phyloP scores from a whole-genome alignment of 345 rosid species.

The thale cress (Arabidopsis thaliana) region DNA sequence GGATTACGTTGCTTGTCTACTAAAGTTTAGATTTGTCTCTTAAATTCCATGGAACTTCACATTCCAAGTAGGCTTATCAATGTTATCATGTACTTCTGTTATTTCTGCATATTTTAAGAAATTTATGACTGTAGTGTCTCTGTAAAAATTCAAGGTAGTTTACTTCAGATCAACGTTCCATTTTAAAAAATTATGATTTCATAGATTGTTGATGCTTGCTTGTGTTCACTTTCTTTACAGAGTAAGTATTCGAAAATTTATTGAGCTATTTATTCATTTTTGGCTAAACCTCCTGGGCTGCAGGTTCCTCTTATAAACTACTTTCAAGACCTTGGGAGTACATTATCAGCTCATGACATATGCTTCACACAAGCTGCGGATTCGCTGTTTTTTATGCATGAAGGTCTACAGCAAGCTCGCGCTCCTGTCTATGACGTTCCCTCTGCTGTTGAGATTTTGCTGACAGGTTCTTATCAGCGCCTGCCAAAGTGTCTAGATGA shows the following conservation, averaged over 20 bases:
- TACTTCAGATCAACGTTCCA: conserved; percentile 12
- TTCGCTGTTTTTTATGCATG: conserved; percentile 95
- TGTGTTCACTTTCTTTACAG: not conserved
- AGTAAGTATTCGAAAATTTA: not conserved
- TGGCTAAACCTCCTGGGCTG: conserved; percentile 31
- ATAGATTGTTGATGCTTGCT: conserved; percentile 10
- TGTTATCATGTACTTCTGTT: not conserved
- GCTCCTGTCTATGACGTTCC: conserved; percentile 99
- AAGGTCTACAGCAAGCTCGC: conserved; percentile 96
- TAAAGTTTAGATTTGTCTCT: no score
- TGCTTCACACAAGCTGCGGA: conserved; percentile 96
- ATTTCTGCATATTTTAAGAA: conserved; percentile 1
- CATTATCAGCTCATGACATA: conserved; percentile 85
- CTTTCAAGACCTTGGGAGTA: conserved; percentile 84
- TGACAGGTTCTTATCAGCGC: conserved; percentile 88
- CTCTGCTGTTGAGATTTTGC: conserved; percentile 84
- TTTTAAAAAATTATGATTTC: not conserved
- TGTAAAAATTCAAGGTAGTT: not conserved
- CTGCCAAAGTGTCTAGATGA: conserved; percentile 93
- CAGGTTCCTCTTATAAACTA: conserved; percentile 93
- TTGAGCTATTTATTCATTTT: conserved; percentile 26
- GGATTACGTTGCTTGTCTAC: no score
- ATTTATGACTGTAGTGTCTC: not conserved
- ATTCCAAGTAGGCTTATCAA: conserved; percentile 1
- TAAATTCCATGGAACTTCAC: conserved; percentile 16